Conservation (phyloP, 2,329 filamentous ascomycete species). For the Colletotrichum falcatum region DNA sequence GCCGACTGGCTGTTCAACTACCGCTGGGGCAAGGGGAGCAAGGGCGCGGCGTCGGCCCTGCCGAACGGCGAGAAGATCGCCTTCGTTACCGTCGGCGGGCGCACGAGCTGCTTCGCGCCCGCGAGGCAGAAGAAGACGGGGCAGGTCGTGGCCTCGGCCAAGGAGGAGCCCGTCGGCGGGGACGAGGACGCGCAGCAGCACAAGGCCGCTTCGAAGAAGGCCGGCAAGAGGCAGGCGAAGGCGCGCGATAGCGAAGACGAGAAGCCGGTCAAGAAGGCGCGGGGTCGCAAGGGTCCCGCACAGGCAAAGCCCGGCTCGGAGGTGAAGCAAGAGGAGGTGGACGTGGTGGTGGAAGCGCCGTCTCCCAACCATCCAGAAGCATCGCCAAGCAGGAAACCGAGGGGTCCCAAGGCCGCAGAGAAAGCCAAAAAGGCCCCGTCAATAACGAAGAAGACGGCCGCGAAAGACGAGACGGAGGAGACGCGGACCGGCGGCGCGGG, state of each 20-base stretch:
- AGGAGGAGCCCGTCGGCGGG: slow-evolving; percentile 54
- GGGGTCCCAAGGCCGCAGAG: slow-evolving; percentile 45
- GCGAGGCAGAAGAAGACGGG: slow-evolving; percentile 84
- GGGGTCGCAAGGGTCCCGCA: slow-evolving; percentile 43
- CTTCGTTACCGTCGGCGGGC: slow-evolving; percentile 88
- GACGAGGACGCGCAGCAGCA: slow-evolving; percentile 44
- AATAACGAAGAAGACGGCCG: slow-evolving; percentile 22
- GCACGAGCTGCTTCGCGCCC: slow-evolving; percentile 91
- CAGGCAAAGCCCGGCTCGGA: slow-evolving; percentile 30
- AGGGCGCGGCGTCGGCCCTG: slow-evolving; percentile 72
- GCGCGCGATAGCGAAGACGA: slow-evolving; percentile 46
- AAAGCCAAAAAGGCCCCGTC: slow-evolving; percentile 42
- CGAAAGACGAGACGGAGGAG: slow-evolving; percentile 24
- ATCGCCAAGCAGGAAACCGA: slow-evolving; percentile 43
- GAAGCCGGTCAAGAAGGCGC: slow-evolving; percentile 47
- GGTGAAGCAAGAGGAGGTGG: slow-evolving; percentile 32
- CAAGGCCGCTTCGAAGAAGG: slow-evolving; percentile 39
- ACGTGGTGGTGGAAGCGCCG: not conserved
- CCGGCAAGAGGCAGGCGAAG: slow-evolving; percentile 43
- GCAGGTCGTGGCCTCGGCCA: slow-evolving; percentile 54
- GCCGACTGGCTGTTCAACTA: slow-evolving; percentile 89
- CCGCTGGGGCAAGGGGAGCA: slow-evolving; percentile 91
- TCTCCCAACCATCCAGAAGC: slow-evolving; percentile 18
- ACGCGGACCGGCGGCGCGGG: slow-evolving; percentile 39
- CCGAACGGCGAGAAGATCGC: slow-evolving; percentile 88